Percentiles rank a stretch among this genome's conserved stretches.
These are phyloP conservation scores for Decorospora gaudefroyi DNA, from an alignment of 2,329 filamentous ascomycete species.

Conservation along the genomic window DNA sequence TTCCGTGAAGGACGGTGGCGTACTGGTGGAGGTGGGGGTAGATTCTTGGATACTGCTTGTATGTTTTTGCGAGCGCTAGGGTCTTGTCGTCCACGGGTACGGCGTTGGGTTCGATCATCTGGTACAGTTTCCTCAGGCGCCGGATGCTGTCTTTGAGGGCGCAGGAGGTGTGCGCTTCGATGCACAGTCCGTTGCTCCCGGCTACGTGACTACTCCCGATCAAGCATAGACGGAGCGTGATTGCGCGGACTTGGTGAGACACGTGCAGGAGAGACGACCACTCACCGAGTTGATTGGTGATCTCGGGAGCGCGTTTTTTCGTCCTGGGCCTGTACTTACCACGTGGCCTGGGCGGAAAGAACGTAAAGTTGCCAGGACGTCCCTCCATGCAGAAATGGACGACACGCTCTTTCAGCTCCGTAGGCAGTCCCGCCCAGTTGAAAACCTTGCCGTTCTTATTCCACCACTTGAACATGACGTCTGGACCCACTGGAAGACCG, in stretches of 20 bases:
- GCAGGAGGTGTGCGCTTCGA: background rate
- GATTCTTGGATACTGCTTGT: conserved; percentile 23
- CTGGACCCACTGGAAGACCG: background rate
- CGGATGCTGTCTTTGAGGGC: conserved; percentile 13
- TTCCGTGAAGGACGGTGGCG: conserved; percentile 32
- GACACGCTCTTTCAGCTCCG: conserved; percentile 35
- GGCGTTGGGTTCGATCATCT: conserved; percentile 18
- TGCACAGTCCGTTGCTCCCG: conserved; percentile 12
- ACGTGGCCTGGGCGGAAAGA: background rate
- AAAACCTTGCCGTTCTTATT: conserved; percentile 29
- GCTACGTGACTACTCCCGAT: conserved; percentile 13
- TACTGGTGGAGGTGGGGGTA: conserved; percentile 32
- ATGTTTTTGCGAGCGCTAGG: conserved; percentile 11
- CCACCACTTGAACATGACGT: conserved; percentile 29
- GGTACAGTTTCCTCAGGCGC: conserved; percentile 20
- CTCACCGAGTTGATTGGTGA: conserved; percentile 20
- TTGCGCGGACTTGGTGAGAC: conserved; percentile 30
- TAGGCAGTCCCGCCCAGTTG: conserved; percentile 32
- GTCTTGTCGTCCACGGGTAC: conserved; percentile 12
- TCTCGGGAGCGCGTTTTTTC: conserved; percentile 13
- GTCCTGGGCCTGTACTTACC: background rate
- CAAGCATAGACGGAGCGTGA: conserved; percentile 30
- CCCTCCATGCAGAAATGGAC: conserved; percentile 26
- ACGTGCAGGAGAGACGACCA: conserved; percentile 26
- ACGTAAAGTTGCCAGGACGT: no score